Evolutionary conservation across 345 rosid species (phyloP), one percentile per base, ranked within the genome.

Genomic region (Hirschfeldia incana): DNA sequence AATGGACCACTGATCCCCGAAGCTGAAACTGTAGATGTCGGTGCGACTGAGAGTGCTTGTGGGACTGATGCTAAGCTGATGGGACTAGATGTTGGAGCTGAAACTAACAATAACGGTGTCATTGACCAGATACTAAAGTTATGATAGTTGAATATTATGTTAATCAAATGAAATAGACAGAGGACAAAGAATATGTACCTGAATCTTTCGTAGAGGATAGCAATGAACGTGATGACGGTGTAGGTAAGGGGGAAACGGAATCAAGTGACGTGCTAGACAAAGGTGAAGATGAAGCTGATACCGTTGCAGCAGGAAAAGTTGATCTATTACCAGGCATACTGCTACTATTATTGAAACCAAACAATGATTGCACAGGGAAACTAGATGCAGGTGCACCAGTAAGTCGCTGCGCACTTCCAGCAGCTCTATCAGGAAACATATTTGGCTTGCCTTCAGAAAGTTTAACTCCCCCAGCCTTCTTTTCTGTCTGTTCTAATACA

Each of bases 51-150:
- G 46, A 75, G 62, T 64, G 74, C 73, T 63, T 66, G 73, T 2
- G 76, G 58, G 33, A 75, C 63, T 64, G 80, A 65, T 37, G 76
- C 63, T 69, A 84, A 70, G 81, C 61, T 73, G 59, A 44, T 51
- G 64, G 73, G 59, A 53, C 79, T 70, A 76, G 87, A 78, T 83
- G 87, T 72, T 61, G 87, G 77, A 81, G 81, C 84, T 69, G 90
- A 72, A 70, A 69, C 68, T 32, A 17, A 36, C 82, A 67, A 67
- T 46, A 63, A 29, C 81, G 76, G 76, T 67, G 73, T 73, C 80
- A 69, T 51, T 70, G 33, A 59, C 55, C 29, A 53, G 78, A 49
- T 49, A 76, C 70, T 17, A 81, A 67, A 72, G 74, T 72, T 44
- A 74, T 46, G 39, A 75, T 69, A 60, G 63, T 53, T 26, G 76